Conservation (phyloP, 2,329 filamentous ascomycete species). For the Zymoseptoria passerinii region DNA sequence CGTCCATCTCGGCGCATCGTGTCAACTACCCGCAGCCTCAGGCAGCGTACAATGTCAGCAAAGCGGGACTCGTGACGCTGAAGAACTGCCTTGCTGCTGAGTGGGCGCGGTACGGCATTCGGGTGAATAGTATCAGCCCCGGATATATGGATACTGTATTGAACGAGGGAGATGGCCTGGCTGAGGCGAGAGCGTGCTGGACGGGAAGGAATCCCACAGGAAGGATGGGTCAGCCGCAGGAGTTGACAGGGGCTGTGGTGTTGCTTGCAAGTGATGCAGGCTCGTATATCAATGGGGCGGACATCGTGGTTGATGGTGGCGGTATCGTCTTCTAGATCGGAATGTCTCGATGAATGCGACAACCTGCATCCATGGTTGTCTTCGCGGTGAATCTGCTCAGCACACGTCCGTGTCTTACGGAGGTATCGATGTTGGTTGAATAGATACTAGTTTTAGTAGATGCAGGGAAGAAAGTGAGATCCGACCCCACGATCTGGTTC, state of each 20-base stretch:
- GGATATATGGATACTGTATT: constrained; percentile 77
- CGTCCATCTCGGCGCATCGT: constrained; percentile 47
- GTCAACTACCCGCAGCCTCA: constrained; percentile 56
- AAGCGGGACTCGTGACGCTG: constrained; percentile 67
- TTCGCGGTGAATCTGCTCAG: neutral
- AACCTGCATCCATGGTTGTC: neutral
- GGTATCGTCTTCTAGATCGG: neutral
- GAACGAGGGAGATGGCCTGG: constrained; percentile 37
- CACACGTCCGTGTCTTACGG: too few species aligned
- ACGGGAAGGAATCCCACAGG: neutral
- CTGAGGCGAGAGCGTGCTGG: neutral
- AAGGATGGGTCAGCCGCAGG: constrained; percentile 1
- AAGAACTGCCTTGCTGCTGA: constrained; percentile 71
- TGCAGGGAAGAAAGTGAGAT: neutral
- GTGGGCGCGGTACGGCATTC: constrained; percentile 70
- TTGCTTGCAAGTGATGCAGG: constrained; percentile 1
- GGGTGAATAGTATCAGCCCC: constrained; percentile 73
- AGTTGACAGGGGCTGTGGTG: constrained; percentile 2
- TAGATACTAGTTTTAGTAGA: too few species aligned
- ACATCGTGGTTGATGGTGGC: constrained; percentile 1
- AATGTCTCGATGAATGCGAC: neutral
- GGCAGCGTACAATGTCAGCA: constrained; percentile 71
- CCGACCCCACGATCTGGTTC: neutral
- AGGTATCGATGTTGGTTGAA: too few species aligned
- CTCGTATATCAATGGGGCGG: constrained; percentile 1